Percentiles rank a stretch among this genome's conserved stretches.
Evolutionary conservation across 176 grass and related monocot species (phyloP).

Genomic region (Musa troglodytarum): DNA sequence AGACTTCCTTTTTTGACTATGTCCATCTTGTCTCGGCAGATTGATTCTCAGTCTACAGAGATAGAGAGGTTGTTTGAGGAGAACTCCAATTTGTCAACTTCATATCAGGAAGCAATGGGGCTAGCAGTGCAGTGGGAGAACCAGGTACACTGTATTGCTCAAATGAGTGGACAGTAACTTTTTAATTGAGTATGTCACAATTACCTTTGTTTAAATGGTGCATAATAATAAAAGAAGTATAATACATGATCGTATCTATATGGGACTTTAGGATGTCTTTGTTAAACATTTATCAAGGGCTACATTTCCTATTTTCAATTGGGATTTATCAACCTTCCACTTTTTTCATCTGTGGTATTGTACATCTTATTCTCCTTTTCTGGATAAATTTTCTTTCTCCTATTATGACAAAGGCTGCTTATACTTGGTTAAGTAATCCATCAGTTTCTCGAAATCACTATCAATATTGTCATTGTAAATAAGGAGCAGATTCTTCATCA

Average conservation of each 20-base stretch:
- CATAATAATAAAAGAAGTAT: not conserved
- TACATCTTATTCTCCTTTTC: too few species aligned
- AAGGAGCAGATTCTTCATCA: too few species aligned
- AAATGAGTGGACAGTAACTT: not conserved
- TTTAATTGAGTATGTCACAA: not conserved
- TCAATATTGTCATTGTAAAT: too few species aligned
- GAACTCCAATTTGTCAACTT: slow-evolving; percentile 61
- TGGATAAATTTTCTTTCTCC: too few species aligned
- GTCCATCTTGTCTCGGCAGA: slow-evolving; percentile 33
- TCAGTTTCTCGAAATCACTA: too few species aligned
- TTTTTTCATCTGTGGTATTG: too few species aligned
- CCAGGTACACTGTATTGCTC: slow-evolving; percentile 33
- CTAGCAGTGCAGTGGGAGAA: slow-evolving; percentile 81
- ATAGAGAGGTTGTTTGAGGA: slow-evolving; percentile 93
- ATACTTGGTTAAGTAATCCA: too few species aligned
- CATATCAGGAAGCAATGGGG: slow-evolving; percentile 58
- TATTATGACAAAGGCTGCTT: too few species aligned
- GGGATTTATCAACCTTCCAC: too few species aligned
- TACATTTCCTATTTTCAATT: too few species aligned
- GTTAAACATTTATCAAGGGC: not conserved
- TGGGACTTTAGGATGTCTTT: not conserved
- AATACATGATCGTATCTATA: not conserved
- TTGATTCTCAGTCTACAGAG: slow-evolving; percentile 95
- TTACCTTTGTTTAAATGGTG: not conserved
- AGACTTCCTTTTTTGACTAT: slow-evolving; percentile 12